phyloP scores from a whole-genome alignment of 257 asterid species.

The Solanum clarkiae region DNA sequence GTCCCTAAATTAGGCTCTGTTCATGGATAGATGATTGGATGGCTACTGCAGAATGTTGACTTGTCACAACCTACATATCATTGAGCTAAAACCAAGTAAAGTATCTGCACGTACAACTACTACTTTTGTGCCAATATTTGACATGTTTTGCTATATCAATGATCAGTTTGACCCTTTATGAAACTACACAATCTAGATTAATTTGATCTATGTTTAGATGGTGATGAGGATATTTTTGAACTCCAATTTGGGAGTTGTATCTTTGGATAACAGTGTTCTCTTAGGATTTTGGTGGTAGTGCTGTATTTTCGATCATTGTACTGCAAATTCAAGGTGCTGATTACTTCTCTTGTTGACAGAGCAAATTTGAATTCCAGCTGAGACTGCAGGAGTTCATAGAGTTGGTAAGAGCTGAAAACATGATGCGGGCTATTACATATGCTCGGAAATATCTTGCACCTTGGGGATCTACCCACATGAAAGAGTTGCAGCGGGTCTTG shows the following conservation, averaged over 20 bases:
- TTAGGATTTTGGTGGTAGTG: background rate
- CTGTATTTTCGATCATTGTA: background rate
- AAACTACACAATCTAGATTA: background rate
- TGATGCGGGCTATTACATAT: constrained; percentile 70
- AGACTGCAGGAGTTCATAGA: constrained; percentile 93
- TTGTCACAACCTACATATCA: background rate
- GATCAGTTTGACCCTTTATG: background rate
- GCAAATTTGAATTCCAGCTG: constrained; percentile 94
- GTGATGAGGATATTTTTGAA: background rate
- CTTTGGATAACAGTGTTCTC: background rate
- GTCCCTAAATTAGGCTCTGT: background rate
- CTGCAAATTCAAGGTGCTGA: background rate
- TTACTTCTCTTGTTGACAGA: constrained; percentile 40
- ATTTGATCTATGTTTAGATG: no score
- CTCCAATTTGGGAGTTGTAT: background rate
- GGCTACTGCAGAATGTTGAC: background rate
- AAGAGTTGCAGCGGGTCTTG: constrained; percentile 86
- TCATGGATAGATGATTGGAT: background rate
- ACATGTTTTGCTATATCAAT: background rate
- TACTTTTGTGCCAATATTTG: background rate
- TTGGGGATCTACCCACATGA: constrained; percentile 92
- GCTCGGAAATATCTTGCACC: constrained; percentile 85
- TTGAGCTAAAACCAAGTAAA: background rate
- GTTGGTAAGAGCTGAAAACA: constrained; percentile 69
- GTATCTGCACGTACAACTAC: background rate